Conservation (phyloP, 805 yeast genomes). For the Scheffersomyces spartinae region DNA sequence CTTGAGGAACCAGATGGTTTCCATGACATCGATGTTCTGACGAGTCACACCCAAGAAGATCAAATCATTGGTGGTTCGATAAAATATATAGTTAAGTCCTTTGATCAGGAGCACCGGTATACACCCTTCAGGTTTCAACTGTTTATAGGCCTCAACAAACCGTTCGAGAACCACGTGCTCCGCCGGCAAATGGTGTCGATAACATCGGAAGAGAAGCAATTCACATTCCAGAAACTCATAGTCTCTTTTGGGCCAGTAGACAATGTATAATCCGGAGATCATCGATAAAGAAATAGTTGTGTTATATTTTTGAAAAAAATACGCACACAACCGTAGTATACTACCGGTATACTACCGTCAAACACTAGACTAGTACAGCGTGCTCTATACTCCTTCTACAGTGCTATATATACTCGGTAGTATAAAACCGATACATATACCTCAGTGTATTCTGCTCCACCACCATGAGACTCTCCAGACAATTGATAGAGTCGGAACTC, state of each 20-base stretch:
- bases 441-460: too few species aligned
- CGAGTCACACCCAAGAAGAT: slow-evolving; percentile 25
- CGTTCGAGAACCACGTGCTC: slow-evolving; percentile 11
- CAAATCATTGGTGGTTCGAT: not conserved
- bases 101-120: too few species aligned
- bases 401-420: too few species aligned
- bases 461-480: too few species aligned
- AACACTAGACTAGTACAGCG: too few species aligned
- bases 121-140: slow-evolving; percentile 10
- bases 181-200: slow-evolving; percentile 19
- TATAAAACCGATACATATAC: too few species aligned
- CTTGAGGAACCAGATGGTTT: slow-evolving; percentile 43
- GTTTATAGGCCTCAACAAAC: slow-evolving; percentile 14
- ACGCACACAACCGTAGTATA: too few species aligned
- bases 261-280: slow-evolving; percentile 27
- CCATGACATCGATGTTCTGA: slow-evolving; percentile 45
- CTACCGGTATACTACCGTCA: too few species aligned
- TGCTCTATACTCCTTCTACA: too few species aligned
- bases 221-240: slow-evolving; percentile 16
- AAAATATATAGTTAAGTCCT: slow-evolving; percentile 1
- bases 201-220: slow-evolving; percentile 21
- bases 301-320: too few species aligned
- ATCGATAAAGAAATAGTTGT: too few species aligned
- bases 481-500: too few species aligned
- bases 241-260: slow-evolving; percentile 21